A percentile compares a stretch with the other conserved stretches of the same genome.
phyloP scores from a whole-genome alignment of 371 early-diverging fungal species.

The Mortierella sp. region DNA sequence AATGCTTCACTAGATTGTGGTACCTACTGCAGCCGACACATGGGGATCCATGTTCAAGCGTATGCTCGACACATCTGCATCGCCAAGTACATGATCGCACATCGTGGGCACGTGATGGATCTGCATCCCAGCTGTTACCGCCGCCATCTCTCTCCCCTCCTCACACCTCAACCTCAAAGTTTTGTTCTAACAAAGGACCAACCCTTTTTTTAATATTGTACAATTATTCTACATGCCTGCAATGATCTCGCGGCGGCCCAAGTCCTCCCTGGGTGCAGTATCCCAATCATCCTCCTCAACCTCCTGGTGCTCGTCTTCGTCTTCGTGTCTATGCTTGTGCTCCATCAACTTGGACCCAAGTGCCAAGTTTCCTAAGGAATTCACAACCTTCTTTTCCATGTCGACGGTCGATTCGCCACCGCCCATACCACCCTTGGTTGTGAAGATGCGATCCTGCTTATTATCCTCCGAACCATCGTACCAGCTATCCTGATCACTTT shows the following conservation, averaged over 20 bases:
- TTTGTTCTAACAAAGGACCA: too few relatives aligned
- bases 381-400: conserved; percentile 1
- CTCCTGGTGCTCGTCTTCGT: conserved; percentile 2
- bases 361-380: conserved; percentile 6
- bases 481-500: conserved; percentile 2
- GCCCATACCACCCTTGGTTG: conserved; percentile 4
- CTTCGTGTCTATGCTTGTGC: neutral
- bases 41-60: conserved; percentile 68
- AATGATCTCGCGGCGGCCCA: conserved; percentile 24
- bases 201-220: neutral
- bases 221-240: conserved; percentile 26
- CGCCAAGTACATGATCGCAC: conserved; percentile 28
- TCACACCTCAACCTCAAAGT: too few relatives aligned
- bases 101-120: too few relatives aligned
- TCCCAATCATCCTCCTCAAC: conserved; percentile 46
- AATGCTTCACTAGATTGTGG: conserved; percentile 53
- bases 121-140: too few relatives aligned
- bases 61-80: conserved; percentile 43
- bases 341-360: conserved; percentile 23
- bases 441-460: conserved; percentile 18
- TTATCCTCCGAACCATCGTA: conserved; percentile 19
- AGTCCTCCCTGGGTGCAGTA: conserved; percentile 10
- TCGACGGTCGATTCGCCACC: too few relatives aligned
- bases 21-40: conserved; percentile 56
- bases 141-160: too few relatives aligned